Evolutionary conservation across 1,284 basidiomycete genomes (phyloP).

Genomic region (Amylostereum areolatum): DNA sequence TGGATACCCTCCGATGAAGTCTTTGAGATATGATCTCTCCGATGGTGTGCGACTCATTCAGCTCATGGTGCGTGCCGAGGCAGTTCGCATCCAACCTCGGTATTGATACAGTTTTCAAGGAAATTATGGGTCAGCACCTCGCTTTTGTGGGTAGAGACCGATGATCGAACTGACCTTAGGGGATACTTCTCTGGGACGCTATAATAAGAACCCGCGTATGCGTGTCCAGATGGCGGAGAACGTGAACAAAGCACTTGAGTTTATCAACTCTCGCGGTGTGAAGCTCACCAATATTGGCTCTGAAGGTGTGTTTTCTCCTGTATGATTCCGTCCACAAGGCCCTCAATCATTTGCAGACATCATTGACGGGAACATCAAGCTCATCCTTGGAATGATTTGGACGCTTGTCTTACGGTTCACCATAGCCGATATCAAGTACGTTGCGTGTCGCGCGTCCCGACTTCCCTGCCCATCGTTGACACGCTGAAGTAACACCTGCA

Average conservation of each 20-base stretch:
- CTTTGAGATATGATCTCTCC: slow-evolving; percentile 85
- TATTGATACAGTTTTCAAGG: slow-evolving; percentile 39
- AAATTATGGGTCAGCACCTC: slow-evolving; percentile 77
- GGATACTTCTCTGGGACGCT: slow-evolving; percentile 85
- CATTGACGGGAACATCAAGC: slow-evolving; percentile 95
- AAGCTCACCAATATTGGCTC: slow-evolving; percentile 97
- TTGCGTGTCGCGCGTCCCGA: slow-evolving; percentile 9
- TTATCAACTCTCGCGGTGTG: slow-evolving; percentile 91
- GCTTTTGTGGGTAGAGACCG: not conserved
- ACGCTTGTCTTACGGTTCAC: slow-evolving; percentile 95
- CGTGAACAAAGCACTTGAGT: slow-evolving; percentile 92
- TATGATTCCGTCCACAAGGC: not conserved
- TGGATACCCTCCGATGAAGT: slow-evolving; percentile 86
- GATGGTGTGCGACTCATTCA: slow-evolving; percentile 95
- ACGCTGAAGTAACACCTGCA: slow-evolving; percentile 9
- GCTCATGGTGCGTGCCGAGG: slow-evolving; percentile 60
- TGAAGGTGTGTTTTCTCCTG: slow-evolving; percentile 52
- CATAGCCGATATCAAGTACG: slow-evolving; percentile 94
- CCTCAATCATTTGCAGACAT: slow-evolving; percentile 58
- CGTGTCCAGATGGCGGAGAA: slow-evolving; percentile 98
- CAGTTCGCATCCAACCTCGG: not conserved
- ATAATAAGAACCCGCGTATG: slow-evolving; percentile 87
- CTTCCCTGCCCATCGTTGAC: slow-evolving; percentile 5
- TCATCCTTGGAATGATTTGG: slow-evolving; percentile 99
- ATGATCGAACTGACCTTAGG: slow-evolving; percentile 36